These are phyloP conservation scores for Mrakia frigida DNA, from an alignment of 768 basidiomycete species.

Conservation along the genomic window DNA sequence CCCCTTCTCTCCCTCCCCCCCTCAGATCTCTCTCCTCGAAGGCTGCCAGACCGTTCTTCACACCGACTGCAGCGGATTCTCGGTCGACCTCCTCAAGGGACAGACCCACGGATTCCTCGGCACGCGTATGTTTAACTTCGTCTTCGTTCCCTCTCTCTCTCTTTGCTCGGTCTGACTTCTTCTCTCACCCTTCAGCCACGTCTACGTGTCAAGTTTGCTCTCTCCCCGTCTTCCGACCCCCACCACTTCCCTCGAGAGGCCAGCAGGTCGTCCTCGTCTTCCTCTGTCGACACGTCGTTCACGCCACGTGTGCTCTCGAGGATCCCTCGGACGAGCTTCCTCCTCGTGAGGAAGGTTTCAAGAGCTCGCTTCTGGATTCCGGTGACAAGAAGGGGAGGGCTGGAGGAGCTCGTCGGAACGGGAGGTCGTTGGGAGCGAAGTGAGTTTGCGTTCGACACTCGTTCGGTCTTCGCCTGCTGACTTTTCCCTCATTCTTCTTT, in stretches of 20 bases:
- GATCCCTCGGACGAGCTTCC: conserved; percentile 59
- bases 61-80: conserved; percentile 71
- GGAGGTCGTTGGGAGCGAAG: conserved; percentile 6
- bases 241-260: conserved; percentile 40
- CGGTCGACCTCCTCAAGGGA: conserved; percentile 60
- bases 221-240: conserved; percentile 53
- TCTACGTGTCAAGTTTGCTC: conserved; percentile 64
- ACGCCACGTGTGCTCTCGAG: conserved; percentile 65
- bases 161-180: background rate
- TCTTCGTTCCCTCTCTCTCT: background rate
- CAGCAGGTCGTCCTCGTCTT: conserved; percentile 67
- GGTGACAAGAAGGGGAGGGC: background rate
- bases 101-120: conserved; percentile 74
- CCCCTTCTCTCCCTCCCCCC: background rate
- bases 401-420: background rate
- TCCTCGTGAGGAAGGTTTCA: conserved; percentile 42
- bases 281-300: conserved; percentile 82
- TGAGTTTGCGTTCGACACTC: background rate
- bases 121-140: background rate
- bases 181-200: conserved; percentile 50
- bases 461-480: no score
- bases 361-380: background rate
- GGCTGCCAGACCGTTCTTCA: conserved; percentile 84
- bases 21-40: conserved; percentile 75
- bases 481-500: no score